Base-by-base conservation (phyloP, 495 filamentous ascomycete genomes). In the Stereocaulon alpinum region DNA sequence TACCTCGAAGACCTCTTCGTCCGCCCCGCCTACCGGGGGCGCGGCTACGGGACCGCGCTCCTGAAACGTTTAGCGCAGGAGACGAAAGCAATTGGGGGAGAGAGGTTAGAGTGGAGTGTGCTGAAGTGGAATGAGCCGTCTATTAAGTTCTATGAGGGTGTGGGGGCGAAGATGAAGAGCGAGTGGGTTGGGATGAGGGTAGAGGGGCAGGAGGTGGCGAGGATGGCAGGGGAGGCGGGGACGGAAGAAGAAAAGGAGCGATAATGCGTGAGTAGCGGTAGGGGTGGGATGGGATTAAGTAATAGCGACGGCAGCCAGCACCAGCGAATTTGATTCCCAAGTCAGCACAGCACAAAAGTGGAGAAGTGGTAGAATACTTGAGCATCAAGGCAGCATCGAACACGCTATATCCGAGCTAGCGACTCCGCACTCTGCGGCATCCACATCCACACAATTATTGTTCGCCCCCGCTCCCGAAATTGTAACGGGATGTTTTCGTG, bases 1-100 rank as follows among this genome's bases (percentile, higher is more conserved):
- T 96, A 93, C 67, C 85, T 98, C 14, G 93, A 98, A 69, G 93
- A 98, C 68, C 74, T 98, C 11, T 96, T 87, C 66, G 89, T 98
- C 34, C 75, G 84, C 66, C 80, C 83, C 24, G 72, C 70, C 29
- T 85, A 86, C 48, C 74, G 93, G 6, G 83, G 84, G 22, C 76
- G 81, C 34, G 91, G 92, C 3, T 95, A 92, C 66, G 93, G 89
- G 15, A 86, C 83, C 67, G 72, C 77, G 67, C 64, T 97, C 68
- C 74, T 98, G 41, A 80, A 80, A 52, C 82, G 82, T 67, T 73
- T 96, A 70, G 92, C 92, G 40, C 78, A 80, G 68, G 86, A 92
- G 71, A 74, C 88, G 55, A 40, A 71, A 41, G 77, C 77, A 60
- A 82, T 91, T 40, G 73, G 80, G 14, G 91, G 91, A 0, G 78